Conservation (phyloP, 1,284 basidiomycete genomes). For the Sanghuangporus baumii region DNA sequence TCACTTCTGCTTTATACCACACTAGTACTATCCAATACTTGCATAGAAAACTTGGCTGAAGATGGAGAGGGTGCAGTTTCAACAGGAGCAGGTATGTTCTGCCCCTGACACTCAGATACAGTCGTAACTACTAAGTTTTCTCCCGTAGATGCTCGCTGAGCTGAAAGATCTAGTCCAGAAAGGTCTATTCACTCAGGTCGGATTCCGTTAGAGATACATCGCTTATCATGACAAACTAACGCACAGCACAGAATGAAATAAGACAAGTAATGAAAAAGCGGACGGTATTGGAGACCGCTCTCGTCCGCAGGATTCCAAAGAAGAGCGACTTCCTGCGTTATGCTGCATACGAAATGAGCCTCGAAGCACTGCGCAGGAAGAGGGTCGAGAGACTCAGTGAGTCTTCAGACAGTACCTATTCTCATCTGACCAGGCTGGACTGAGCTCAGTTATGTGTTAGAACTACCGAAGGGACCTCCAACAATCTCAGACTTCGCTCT, state of each 20-base stretch:
- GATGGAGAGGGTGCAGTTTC: constrained; percentile 94
- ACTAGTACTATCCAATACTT: not conserved
- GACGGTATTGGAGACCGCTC: constrained; percentile 77
- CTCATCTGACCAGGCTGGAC: constrained; percentile 4
- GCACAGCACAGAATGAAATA: constrained; percentile 60
- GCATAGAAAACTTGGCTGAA: constrained; percentile 16
- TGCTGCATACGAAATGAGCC: constrained; percentile 85
- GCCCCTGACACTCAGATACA: not conserved
- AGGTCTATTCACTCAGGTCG: constrained; percentile 79
- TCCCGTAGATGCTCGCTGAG: constrained; percentile 80
- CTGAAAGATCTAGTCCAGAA: constrained; percentile 91
- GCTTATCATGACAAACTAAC: not conserved
- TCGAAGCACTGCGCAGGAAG: constrained; percentile 78
- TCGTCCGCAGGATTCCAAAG: constrained; percentile 78
- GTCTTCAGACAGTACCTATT: constrained; percentile 26
- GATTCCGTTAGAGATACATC: constrained; percentile 18
- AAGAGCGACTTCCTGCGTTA: constrained; percentile 91
- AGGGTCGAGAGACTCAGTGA: constrained; percentile 68
- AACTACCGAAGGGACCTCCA: constrained; percentile 45
- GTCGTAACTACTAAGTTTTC: constrained; percentile 11
- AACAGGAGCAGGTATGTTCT: constrained; percentile 75
- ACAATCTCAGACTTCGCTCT: constrained; percentile 81
- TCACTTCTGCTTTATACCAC: not conserved
- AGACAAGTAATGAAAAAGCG: constrained; percentile 84
- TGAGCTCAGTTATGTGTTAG: constrained; percentile 27